Base-by-base conservation (phyloP, 768 basidiomycete genomes). In the Polyporus arcularius region DNA sequence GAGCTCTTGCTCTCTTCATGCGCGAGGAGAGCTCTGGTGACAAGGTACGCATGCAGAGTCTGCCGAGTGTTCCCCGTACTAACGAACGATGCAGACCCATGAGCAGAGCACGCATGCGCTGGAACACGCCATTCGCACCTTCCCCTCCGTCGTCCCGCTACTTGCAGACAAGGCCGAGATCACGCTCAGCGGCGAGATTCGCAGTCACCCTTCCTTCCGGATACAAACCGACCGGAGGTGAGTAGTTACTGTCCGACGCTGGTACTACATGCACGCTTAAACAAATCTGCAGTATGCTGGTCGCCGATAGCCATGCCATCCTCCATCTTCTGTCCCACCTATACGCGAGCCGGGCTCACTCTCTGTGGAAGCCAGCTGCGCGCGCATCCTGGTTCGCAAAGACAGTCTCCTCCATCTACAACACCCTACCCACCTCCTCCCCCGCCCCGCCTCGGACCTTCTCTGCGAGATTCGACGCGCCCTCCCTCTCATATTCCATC, bases 101-200 rank as follows among this genome's bases (percentile, higher is more conserved):
- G 75, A 77, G 21, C 74, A 78, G 53, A 90, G 91, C 65, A 88
- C 87, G 0, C 75, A 76, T 28, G 92, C 89, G 0, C 77, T 98
- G 39, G 78, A 80, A 53, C 82, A 89, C 21, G 96, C 96, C 0
- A 82, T 95, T 10, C 68, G 81, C 6, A 81, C 82, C 0, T 98
- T 92, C 73, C 96, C 96, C 0, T 85, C 89, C 0, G 80, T 96
- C 2, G 82, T 95, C 0, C 88, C 89, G 0, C 78, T 96, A 5
- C 75, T 98, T 1, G 92, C 92, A 2, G 93, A 96, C 71, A 95
- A 94, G 71, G 80, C 90, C 8, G 94, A 95, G 16, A 82, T 89
- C 3, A 70, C 78, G 4, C 73, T 96, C 1, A 79, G 90, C 4
- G 72, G 75, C 2, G 75, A 82, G 2, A 78, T 92, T 11, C 77